Conservation (phyloP, 169 alveolate species). For the Plasmodium relictum region DNA sequence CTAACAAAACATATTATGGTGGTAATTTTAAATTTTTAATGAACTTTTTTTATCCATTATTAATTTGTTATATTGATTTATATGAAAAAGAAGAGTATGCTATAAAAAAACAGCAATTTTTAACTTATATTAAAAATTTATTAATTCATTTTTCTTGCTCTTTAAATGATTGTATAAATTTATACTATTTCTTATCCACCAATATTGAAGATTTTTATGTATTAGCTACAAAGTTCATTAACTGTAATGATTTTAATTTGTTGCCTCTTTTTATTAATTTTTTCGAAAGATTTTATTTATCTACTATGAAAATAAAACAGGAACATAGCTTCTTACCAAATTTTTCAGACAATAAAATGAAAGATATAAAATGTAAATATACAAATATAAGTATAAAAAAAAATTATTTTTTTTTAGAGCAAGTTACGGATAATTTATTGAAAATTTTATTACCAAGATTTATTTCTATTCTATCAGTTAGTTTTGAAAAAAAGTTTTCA, state of each 20-base stretch:
- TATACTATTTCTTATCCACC: constrained; percentile 63
- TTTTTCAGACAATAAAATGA: background rate
- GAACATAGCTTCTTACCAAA: background rate
- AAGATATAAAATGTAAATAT: constrained; percentile 41
- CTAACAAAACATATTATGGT: constrained; percentile 45
- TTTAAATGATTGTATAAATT: constrained; percentile 74
- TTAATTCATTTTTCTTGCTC: constrained; percentile 37
- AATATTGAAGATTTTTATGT: constrained; percentile 67
- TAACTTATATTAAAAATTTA: constrained; percentile 54
- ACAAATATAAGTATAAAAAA: constrained; percentile 50
- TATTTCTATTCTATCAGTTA: constrained; percentile 19
- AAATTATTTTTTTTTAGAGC: constrained; percentile 61
- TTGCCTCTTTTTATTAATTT: constrained; percentile 35
- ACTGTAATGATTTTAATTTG: constrained; percentile 39
- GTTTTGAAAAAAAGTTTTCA: constrained; percentile 35
- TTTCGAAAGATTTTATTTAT: constrained; percentile 28
- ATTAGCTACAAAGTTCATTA: constrained; percentile 46
- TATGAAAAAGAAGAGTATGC: constrained; percentile 62
- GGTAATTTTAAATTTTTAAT: constrained; percentile 71
- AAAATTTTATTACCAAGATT: constrained; percentile 65
- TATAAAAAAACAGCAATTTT: constrained; percentile 36
- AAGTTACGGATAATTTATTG: constrained; percentile 57
- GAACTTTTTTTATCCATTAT: constrained; percentile 75
- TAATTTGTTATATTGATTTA: constrained; percentile 62
- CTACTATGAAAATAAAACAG: constrained; percentile 35